Evolutionary conservation across 2,329 filamentous ascomycete species (phyloP), one percentile per base, ranked within the genome.

Genomic region (Harringtonia aguacate): DNA sequence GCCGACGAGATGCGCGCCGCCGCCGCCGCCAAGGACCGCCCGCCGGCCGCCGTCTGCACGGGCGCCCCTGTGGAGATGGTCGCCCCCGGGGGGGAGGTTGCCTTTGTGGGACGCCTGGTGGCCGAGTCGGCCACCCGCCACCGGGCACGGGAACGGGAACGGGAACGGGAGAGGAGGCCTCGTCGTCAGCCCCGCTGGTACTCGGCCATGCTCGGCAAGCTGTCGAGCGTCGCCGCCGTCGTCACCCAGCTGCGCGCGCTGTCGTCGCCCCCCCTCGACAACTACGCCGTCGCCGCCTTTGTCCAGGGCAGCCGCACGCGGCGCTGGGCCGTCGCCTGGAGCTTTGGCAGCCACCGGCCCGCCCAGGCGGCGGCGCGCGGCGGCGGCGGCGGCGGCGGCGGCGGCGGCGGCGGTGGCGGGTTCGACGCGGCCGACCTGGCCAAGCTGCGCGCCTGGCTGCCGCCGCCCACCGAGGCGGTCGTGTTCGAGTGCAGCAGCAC

Each of bases 101-200:
- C 95, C 61, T 95, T 90, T 67, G 94, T 97, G 59, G 87, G 88
- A 55, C 79, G 92, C 56, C 94, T 61, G 36, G 33, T 60, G 27
- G 43, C 49, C 3, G 57, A 63, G 50, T 61, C 57, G 1, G 46
- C 56, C 18, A 39, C 44, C 0, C 44, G 58, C 2, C 65, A 68
- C 17, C n/a, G n/a, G n/a, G n/a, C n/a, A n/a, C n/a, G n/a, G n/a
- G n/a, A n/a, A n/a, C n/a, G n/a, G n/a, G n/a, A n/a, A n/a, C n/a
- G n/a, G n/a, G n/a, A n/a, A n/a, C n/a, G n/a, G n/a, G n/a, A n/a
- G n/a, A n/a, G n/a, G n/a, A n/a, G 67, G 73, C 0, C 69, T 71
- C 10, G 78, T 94, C n/a, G n/a, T n/a, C n/a, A n/a, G n/a, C n/a
- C n/a, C 1, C 75, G 77, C 48, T 98, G 92, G 92, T 97, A 92